Base-by-base conservation (phyloP, 768 basidiomycete species). In the Tylopilus balloui region DNA sequence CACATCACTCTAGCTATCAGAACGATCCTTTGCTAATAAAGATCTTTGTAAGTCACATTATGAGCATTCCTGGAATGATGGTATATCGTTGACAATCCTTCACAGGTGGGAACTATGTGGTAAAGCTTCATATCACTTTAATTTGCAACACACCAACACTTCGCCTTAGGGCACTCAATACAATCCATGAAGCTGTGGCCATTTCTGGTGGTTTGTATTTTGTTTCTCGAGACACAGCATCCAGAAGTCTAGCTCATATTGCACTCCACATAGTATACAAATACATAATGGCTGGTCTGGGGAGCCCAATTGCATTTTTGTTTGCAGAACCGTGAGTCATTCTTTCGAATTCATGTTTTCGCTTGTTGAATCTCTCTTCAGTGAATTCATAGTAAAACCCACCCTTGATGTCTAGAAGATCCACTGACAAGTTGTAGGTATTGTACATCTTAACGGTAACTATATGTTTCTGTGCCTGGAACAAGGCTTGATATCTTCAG, bases 181-280 rank as follows among this genome's bases (percentile, higher is more conserved):
- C 47, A 7, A 19, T 42, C 7, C 54, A 59, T 14, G 47, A 52
- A 28, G 50, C 23, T 8, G 21, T 59, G 17, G 25, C 5, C 4
- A 8, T 58, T 20, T 2, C 34, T 23, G 54, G 50, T 17, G 20
- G 55, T 60, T n/a, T 14, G 58, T 35, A 29, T 29, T 19, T 8
- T 10, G 32, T 34, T 34, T 34, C n/a, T 17, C 12, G 32, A 34
- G 8, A 6, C n/a, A 17, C 14, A 17, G n/a, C 7, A 34, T 8
- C 17, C 17, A 19, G 10, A 19, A 19, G 8, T 2, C 17, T 11
- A 8, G 34, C 17, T 35, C 7, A 17, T 11, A 19, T 32, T 32
- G 2, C 19, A 9, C 9, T 19, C 10, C 8, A 19, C 13, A 15
- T n/a, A 58, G 50, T 14, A 14, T 55, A 45, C 32, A 60, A 53